Conservation (phyloP, 352 stramenopile genomes). For the Globisporangium polare region DNA sequence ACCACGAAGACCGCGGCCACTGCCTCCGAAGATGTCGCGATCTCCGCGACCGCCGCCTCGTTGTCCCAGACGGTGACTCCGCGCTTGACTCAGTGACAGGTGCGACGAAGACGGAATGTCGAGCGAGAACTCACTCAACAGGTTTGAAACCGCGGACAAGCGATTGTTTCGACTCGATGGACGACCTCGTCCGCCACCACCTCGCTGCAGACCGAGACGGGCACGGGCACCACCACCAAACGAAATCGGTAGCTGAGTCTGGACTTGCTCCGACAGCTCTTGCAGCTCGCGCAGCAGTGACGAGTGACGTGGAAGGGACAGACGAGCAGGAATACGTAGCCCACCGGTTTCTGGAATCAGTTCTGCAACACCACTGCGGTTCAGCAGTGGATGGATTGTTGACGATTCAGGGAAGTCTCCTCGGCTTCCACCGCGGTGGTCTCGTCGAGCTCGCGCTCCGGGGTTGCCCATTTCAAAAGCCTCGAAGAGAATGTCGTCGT, state of each 20-base stretch:
- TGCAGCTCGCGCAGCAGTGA: conserved; percentile 73
- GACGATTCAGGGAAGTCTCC: not conserved
- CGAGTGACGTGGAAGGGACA: conserved; percentile 58
- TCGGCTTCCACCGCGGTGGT: conserved; percentile 24
- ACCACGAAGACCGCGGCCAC: conserved; percentile 31
- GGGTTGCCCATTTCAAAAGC: conserved; percentile 39
- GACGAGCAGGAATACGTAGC: conserved; percentile 31
- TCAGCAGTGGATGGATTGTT: conserved; percentile 38
- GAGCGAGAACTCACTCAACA: conserved; percentile 81
- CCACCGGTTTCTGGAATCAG: conserved; percentile 9
- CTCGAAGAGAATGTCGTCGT: conserved; percentile 57
- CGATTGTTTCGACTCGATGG: conserved; percentile 60
- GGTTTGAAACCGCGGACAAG: conserved; percentile 65
- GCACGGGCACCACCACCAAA: conserved; percentile 16
- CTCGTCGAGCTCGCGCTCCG: conserved; percentile 31
- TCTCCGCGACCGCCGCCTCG: conserved; percentile 47
- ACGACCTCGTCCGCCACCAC: conserved; percentile 36
- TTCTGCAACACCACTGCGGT: conserved; percentile 18
- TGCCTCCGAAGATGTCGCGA: conserved; percentile 43
- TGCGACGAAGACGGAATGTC: conserved; percentile 60
- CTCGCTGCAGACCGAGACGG: conserved; percentile 32
- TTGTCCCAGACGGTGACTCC: conserved; percentile 27
- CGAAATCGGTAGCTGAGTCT: conserved; percentile 53
- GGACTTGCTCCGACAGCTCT: conserved; percentile 71
- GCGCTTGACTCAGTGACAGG: conserved; percentile 24